A percentile compares a stretch with the other conserved stretches of the same genome.
These are phyloP conservation scores for Aspergillus conjunctus DNA, from an alignment of 495 filamentous ascomycete genomes.

Conservation along the genomic window DNA sequence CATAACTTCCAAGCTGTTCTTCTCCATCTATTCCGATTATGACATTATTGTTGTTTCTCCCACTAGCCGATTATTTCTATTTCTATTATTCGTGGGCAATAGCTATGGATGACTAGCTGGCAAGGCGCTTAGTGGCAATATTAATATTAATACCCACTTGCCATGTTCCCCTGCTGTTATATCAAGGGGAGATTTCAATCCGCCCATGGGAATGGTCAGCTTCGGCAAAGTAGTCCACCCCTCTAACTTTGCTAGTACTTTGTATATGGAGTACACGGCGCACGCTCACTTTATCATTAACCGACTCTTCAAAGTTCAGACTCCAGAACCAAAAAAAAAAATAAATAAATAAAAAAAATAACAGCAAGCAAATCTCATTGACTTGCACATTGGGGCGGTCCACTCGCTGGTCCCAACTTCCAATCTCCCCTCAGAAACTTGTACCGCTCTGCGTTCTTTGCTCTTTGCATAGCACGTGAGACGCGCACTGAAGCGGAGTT, in stretches of 20 bases:
- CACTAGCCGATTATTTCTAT: background rate
- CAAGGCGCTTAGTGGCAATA: background rate
- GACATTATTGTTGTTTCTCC: background rate
- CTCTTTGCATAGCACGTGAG: background rate
- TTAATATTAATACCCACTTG: background rate
- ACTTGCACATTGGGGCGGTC: background rate
- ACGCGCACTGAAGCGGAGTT: background rate
- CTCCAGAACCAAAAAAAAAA: no score
- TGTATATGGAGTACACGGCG: no score
- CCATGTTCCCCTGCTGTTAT: background rate
- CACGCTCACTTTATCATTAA: no score
- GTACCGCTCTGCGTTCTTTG: background rate
- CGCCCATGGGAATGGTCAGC: background rate
- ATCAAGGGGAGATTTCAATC: background rate
- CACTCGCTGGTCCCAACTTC: background rate
- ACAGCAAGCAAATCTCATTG: background rate
- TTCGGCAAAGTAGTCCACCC: background rate
- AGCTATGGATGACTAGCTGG: background rate
- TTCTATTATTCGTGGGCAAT: background rate
- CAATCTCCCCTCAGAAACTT: conserved; percentile 2
- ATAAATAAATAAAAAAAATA: no score
- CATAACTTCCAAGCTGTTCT: no score
- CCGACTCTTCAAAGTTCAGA: no score
- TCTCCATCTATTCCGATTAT: background rate
- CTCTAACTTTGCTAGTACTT: no score